phyloP scores from a whole-genome alignment of 139 green algal genomes.

The Chlamydomonas sp. region DNA sequence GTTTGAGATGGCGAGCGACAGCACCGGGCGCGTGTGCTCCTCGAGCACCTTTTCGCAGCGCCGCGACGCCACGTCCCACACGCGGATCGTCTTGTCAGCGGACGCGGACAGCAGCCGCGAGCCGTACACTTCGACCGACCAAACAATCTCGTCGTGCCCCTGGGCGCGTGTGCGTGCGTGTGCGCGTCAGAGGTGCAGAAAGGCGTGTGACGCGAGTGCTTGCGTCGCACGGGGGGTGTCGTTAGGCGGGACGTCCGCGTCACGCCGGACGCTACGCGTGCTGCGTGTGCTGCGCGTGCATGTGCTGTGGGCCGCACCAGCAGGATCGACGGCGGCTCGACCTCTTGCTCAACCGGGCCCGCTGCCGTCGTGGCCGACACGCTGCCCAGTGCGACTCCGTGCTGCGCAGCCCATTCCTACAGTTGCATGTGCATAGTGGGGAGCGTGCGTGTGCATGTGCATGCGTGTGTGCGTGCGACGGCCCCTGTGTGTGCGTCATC shows the following conservation, averaged over 20 bases:
- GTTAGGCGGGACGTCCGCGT: background rate
- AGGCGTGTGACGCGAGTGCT: background rate
- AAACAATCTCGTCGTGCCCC: slow-evolving; percentile 94
- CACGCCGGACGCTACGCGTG: background rate
- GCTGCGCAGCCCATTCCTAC: slow-evolving; percentile 68
- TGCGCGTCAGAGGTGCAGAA: background rate
- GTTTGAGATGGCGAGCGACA: slow-evolving; percentile 74
- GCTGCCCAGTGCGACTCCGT: slow-evolving; percentile 49
- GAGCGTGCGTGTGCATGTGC: too few relatives aligned
- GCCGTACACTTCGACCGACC: slow-evolving; percentile 76
- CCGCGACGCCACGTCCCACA: slow-evolving; percentile 72
- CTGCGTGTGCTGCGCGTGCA: background rate
- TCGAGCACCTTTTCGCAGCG: slow-evolving; percentile 75
- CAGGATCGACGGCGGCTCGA: slow-evolving; percentile 64
- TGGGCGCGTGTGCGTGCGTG: slow-evolving; percentile 20
- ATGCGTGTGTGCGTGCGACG: too few relatives aligned
- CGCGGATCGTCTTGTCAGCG: slow-evolving; percentile 86
- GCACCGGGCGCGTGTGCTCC: slow-evolving; percentile 83
- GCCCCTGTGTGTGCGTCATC: background rate
- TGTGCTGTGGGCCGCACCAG: slow-evolving; percentile 33
- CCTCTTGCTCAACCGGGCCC: slow-evolving; percentile 32
- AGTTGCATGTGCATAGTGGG: too few relatives aligned
- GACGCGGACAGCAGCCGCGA: slow-evolving; percentile 72
- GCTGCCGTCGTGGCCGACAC: background rate
- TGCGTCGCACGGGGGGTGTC: background rate